Evolutionary conservation across 2,329 filamentous ascomycete species (phyloP).

Genomic region (Penicillium corylophilum): DNA sequence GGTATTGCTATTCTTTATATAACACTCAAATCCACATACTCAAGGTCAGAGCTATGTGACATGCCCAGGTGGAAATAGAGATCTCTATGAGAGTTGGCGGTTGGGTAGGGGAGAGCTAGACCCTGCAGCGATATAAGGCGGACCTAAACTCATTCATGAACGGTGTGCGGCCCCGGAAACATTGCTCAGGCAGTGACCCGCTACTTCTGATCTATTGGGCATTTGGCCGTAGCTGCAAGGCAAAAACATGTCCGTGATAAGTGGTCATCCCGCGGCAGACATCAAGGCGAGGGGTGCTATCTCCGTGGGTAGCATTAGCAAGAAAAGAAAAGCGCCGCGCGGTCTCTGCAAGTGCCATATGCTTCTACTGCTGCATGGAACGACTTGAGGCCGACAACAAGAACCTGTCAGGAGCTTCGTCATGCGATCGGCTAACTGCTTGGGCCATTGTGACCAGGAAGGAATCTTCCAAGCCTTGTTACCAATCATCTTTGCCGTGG

Average conservation of each 20-base stretch:
- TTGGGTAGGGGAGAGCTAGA: too few relatives aligned
- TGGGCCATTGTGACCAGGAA: slow-evolving; percentile 22
- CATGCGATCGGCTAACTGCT: slow-evolving; percentile 13
- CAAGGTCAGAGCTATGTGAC: too few relatives aligned
- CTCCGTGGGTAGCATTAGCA: slow-evolving; percentile 15
- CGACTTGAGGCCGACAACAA: neutral
- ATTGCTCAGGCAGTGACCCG: slow-evolving; percentile 3
- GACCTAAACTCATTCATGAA: neutral
- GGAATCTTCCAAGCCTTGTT: slow-evolving; percentile 16
- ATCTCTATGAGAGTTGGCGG: too few relatives aligned
- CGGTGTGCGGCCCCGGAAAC: too few relatives aligned
- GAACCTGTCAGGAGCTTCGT: neutral
- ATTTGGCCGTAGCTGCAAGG: slow-evolving; percentile 18
- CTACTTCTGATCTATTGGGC: slow-evolving; percentile 19
- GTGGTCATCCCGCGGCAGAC: slow-evolving; percentile 22
- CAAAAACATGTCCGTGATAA: slow-evolving; percentile 23
- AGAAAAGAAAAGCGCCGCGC: slow-evolving; percentile 23
- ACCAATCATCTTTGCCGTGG: slow-evolving; percentile 14
- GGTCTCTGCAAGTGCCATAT: slow-evolving; percentile 18
- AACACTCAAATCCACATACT: too few relatives aligned
- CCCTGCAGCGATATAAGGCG: too few relatives aligned
- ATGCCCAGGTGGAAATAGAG: too few relatives aligned
- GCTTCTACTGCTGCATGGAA: neutral
- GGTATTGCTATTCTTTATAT: too few relatives aligned
- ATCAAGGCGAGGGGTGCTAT: slow-evolving; percentile 16